Evolutionary conservation across 208 protist species (phyloP).

Genomic region (Trypanosoma cruzi): DNA sequence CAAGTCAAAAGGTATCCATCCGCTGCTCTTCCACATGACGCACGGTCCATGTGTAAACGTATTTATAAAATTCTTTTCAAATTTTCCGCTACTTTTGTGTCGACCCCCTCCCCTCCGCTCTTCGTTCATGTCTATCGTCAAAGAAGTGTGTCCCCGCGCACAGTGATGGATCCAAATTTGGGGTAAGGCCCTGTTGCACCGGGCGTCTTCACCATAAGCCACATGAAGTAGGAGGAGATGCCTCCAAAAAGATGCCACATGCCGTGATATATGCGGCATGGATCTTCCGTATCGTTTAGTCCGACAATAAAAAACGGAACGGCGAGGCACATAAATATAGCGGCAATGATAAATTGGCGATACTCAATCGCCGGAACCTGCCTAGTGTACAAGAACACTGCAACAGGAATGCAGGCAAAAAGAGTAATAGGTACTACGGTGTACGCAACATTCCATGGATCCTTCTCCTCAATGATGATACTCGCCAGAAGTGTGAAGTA

Average conservation of each 20-base stretch:
- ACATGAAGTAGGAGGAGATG: constrained; percentile 53
- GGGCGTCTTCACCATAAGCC: constrained; percentile 35
- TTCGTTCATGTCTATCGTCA: not conserved
- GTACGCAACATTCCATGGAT: constrained; percentile 71
- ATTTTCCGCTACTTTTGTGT: not conserved
- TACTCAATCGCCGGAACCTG: constrained; percentile 24
- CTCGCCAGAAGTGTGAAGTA: constrained; percentile 57
- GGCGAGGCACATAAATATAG: constrained; percentile 33
- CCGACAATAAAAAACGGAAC: constrained; percentile 59
- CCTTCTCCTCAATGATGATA: constrained; percentile 58
- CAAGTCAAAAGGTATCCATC: no score
- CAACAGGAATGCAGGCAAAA: constrained; percentile 53
- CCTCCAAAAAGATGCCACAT: constrained; percentile 75
- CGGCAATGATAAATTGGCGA: constrained; percentile 23
- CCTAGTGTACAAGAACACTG: constrained; percentile 36
- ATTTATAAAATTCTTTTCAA: no score
- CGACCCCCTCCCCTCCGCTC: not conserved
- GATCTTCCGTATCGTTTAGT: constrained; percentile 58
- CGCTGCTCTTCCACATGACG: no score
- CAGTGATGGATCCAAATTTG: not conserved
- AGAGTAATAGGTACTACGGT: constrained; percentile 50
- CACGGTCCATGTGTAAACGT: no score
- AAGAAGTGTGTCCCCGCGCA: constrained; percentile 14
- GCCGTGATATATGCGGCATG: constrained; percentile 76
- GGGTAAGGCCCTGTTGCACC: not conserved